These are phyloP conservation scores for Micractinium sp. DNA, from an alignment of 139 green algal species.

Conservation along the genomic window DNA sequence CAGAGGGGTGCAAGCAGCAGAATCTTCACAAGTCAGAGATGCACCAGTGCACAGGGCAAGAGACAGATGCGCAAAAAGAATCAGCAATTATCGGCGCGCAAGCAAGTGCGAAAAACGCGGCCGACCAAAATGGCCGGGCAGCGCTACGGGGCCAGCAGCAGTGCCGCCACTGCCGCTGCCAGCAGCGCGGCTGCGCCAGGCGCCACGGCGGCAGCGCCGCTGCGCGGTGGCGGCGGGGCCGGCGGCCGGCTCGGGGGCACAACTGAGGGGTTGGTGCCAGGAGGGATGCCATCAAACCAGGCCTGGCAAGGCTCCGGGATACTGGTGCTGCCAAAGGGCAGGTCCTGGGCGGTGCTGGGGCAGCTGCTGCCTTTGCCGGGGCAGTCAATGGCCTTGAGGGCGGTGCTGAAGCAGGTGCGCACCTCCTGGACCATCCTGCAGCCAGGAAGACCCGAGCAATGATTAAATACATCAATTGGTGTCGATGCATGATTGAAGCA, in stretches of 20 bases:
- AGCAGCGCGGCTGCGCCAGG: background rate
- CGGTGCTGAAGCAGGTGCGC: background rate
- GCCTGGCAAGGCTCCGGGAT: background rate
- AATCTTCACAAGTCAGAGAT: too few relatives aligned
- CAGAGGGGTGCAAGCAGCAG: too few relatives aligned
- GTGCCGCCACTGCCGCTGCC: background rate
- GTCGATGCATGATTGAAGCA: too few relatives aligned
- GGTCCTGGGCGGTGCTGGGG: background rate
- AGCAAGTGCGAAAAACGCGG: background rate
- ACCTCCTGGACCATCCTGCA: background rate
- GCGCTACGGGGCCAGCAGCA: background rate
- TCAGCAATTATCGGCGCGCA: too few relatives aligned
- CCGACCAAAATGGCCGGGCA: background rate
- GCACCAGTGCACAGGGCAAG: too few relatives aligned
- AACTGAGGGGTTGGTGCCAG: background rate
- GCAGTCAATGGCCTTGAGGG: constrained; percentile 24
- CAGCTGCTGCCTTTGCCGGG: background rate
- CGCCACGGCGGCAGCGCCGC: background rate
- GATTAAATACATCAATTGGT: too few relatives aligned
- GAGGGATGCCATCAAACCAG: background rate
- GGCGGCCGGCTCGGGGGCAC: background rate
- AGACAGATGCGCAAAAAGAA: too few relatives aligned
- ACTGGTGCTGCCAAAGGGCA: background rate
- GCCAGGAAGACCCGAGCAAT: too few relatives aligned
- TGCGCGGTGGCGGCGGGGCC: background rate